Evolutionary conservation across 2,329 filamentous ascomycete species (phyloP).

Genomic region (Stachybotrys chartarum): DNA sequence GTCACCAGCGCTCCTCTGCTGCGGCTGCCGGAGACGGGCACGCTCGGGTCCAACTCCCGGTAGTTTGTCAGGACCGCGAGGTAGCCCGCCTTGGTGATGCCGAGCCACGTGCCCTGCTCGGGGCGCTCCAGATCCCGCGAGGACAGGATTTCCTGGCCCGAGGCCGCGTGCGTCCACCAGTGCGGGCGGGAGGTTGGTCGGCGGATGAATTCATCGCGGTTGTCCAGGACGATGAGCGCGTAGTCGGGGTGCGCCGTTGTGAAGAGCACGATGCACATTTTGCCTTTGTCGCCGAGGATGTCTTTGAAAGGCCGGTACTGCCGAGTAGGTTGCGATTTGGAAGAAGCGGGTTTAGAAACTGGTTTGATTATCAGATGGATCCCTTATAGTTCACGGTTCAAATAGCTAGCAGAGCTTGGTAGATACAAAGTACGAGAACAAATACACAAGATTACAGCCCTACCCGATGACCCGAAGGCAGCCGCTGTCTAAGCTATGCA

Average conservation of each 20-base stretch:
- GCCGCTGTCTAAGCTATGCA: too few relatives aligned
- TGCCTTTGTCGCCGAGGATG: not conserved
- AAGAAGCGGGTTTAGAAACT: too few relatives aligned
- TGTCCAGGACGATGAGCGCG: conserved; percentile 67
- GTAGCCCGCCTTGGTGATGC: conserved; percentile 51
- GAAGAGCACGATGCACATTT: conserved; percentile 72
- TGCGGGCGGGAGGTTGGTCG: conserved; percentile 56
- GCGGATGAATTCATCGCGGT: conserved; percentile 67
- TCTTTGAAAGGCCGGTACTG: too few relatives aligned
- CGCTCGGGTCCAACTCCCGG: conserved; percentile 44
- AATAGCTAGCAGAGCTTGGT: too few relatives aligned
- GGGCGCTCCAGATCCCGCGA: conserved; percentile 54
- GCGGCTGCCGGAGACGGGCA: conserved; percentile 45
- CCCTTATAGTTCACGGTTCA: too few relatives aligned
- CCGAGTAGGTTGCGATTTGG: too few relatives aligned
- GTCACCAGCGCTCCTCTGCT: conserved; percentile 60
- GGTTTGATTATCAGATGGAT: too few relatives aligned
- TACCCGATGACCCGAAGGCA: too few relatives aligned
- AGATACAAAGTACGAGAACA: too few relatives aligned
- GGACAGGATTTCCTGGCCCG: conserved; percentile 44
- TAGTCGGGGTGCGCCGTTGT: conserved; percentile 72
- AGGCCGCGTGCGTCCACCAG: conserved; percentile 49
- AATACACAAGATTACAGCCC: too few relatives aligned
- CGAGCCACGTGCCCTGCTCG: conserved; percentile 60
- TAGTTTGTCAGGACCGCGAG: conserved; percentile 63